phyloP scores from a whole-genome alignment of 2,329 filamentous ascomycete species.

The Fusarium piperis region DNA sequence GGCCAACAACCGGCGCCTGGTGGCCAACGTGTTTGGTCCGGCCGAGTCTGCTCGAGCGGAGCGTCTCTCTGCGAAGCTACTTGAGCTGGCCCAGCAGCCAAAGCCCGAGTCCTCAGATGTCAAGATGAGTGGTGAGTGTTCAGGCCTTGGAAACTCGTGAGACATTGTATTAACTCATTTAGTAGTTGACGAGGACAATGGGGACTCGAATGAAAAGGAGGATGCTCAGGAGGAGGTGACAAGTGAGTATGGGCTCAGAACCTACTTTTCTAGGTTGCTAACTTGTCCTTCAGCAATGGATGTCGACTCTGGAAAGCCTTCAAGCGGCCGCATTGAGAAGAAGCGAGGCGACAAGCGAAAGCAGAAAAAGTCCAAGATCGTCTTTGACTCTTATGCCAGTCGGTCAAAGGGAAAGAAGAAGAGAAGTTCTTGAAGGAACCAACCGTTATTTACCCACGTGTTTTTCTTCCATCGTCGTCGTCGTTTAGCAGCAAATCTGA shows the following conservation, averaged over 20 bases:
- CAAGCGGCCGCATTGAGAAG: slow-evolving; percentile 54
- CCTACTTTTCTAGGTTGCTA: slow-evolving; percentile 17
- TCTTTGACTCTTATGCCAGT: slow-evolving; percentile 68
- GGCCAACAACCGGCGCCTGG: slow-evolving; percentile 83
- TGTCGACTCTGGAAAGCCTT: slow-evolving; percentile 59
- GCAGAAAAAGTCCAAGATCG: slow-evolving; percentile 65
- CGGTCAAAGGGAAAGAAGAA: slow-evolving; percentile 58
- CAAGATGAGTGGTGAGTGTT: slow-evolving; percentile 55
- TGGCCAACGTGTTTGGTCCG: slow-evolving; percentile 84
- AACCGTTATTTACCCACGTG: slow-evolving; percentile 3
- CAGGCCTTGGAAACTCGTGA: not conserved
- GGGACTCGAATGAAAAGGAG: slow-evolving; percentile 43
- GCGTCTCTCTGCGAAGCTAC: slow-evolving; percentile 85
- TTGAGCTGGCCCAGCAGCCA: slow-evolving; percentile 81
- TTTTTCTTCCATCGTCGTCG: not conserved
- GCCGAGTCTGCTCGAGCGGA: slow-evolving; percentile 81
- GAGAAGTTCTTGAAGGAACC: slow-evolving; percentile 21
- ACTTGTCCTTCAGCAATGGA: slow-evolving; percentile 61
- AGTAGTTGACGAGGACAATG: slow-evolving; percentile 43
- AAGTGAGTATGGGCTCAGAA: slow-evolving; percentile 28
- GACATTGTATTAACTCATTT: slow-evolving; percentile 9
- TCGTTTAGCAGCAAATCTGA: slow-evolving; percentile 40
- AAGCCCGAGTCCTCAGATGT: slow-evolving; percentile 68
- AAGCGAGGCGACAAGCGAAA: slow-evolving; percentile 67
- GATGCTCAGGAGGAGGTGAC: slow-evolving; percentile 41